These are phyloP conservation scores for Thymus quinquecostatus DNA, from an alignment of 257 asterid genomes.

Conservation along the genomic window DNA sequence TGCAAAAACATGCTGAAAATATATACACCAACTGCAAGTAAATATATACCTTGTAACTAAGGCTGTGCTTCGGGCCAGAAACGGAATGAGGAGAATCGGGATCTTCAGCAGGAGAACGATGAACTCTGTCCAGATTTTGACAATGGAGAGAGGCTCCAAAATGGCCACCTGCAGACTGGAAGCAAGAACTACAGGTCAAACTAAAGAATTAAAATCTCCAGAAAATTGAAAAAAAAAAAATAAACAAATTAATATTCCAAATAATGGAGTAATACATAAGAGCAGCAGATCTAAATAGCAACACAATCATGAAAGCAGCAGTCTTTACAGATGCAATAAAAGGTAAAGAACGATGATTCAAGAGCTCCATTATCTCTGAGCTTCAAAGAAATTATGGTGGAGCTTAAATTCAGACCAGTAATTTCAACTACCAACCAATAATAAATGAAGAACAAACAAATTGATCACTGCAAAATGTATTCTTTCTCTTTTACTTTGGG, in stretches of 20 bases:
- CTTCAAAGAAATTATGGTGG: not conserved
- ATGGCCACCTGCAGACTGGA: conserved; percentile 41
- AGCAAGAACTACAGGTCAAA: conserved; percentile 26
- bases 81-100: conserved; percentile 39
- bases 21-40: not conserved
- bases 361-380: conserved; percentile 17
- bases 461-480: not conserved
- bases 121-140: conserved; percentile 37
- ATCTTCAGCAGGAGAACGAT: conserved; percentile 32
- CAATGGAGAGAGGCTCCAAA: conserved; percentile 31
- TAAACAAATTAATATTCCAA: not conserved
- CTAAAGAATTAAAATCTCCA: not conserved
- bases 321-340: conserved; percentile 14
- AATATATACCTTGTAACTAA: conserved; percentile 40
- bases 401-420: not conserved
- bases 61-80: conserved; percentile 41
- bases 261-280: not conserved
- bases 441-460: not conserved
- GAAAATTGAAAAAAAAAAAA: not conserved
- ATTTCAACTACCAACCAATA: conserved; percentile 12
- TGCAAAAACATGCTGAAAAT: not conserved
- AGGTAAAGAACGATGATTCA: conserved; percentile 19
- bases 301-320: conserved; percentile 18
- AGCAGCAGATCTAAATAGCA: conserved; percentile 26
- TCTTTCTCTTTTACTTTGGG: not conserved